A percentile compares a stretch with the other conserved stretches of the same genome.
These are phyloP conservation scores for Entomophthora muscae DNA, from an alignment of 371 early-diverging fungal species.

Conservation along the genomic window DNA sequence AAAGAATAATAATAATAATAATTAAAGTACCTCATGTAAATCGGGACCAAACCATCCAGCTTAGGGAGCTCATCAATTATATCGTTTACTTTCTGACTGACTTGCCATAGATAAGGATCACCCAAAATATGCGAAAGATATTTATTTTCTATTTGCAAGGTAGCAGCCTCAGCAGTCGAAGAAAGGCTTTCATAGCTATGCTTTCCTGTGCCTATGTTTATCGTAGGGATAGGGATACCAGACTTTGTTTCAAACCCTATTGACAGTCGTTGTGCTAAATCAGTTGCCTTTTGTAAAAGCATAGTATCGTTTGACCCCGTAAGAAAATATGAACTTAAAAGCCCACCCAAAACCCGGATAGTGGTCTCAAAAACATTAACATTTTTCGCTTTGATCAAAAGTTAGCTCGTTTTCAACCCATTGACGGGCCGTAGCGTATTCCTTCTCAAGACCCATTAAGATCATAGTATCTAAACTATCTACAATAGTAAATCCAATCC, in stretches of 20 bases:
- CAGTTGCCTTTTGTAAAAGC: slow-evolving; percentile 51
- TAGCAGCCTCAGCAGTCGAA: slow-evolving; percentile 73
- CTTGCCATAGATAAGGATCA: slow-evolving; percentile 43
- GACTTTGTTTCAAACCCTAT: slow-evolving; percentile 55
- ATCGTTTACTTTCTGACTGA: slow-evolving; percentile 45
- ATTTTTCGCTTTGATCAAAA: slow-evolving; percentile 46
- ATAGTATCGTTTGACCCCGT: slow-evolving; percentile 28
- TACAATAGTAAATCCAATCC: slow-evolving; percentile 59
- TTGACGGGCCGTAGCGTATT: slow-evolving; percentile 44
- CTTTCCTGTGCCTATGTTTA: slow-evolving; percentile 25
- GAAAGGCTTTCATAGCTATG: slow-evolving; percentile 14
- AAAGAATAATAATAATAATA: too few species aligned
- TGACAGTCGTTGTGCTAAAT: slow-evolving; percentile 57
- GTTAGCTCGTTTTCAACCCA: slow-evolving; percentile 37
- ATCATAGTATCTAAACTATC: slow-evolving; percentile 73
- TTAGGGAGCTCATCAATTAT: slow-evolving; percentile 27
- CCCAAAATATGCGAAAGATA: slow-evolving; percentile 58
- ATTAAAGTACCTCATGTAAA: slow-evolving; percentile 18
- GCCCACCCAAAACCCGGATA: slow-evolving; percentile 75
- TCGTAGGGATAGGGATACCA: slow-evolving; percentile 56
- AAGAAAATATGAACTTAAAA: slow-evolving; percentile 64
- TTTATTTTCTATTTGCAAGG: slow-evolving; percentile 78
- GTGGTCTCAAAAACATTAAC: slow-evolving; percentile 87
- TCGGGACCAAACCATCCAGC: slow-evolving; percentile 60
- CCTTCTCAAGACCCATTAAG: slow-evolving; percentile 56